Base-by-base conservation (phyloP, 352 stramenopile genomes). In the Pythium aquatile region DNA sequence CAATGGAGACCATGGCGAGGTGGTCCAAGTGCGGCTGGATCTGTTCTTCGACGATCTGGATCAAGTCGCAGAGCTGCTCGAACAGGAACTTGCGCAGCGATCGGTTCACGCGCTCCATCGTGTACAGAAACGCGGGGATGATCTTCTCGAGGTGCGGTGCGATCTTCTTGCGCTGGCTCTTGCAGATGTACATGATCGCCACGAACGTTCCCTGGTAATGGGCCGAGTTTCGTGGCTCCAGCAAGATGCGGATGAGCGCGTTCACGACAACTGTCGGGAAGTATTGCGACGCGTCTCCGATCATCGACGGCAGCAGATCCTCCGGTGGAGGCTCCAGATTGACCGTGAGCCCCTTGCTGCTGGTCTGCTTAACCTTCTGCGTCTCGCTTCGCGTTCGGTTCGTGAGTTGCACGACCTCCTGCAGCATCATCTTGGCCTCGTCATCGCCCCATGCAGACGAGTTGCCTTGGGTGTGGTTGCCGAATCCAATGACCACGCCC, bases 111-210 rank as follows among this genome's bases (percentile, higher is more conserved):
- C 83, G 87, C 58, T 95, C 86, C 68, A 99, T 90, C 30, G 96
- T 96, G 56, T 96, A 87, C 47, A 99, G 73, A 56, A 99, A 98
- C 40, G 98, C 95, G 29, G 97, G 97, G 30, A 99, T 95, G 72
- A 99, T 98, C 47, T 96, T 92, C 58, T 97, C 90, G 26, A 99
- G 77, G 69, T 99, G 99, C 17, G 88, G 90, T 10, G 97, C 94
- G 66, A 97, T 98, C 33, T 88, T 86, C 42, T 98, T 85, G 0
- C 95, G 93, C 37, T 99, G 87, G 51, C 87, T 96, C 72, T 98
- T 97, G 78, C 99, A 99, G 66, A 99, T 99, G 68, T 98, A 98
- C 85, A 99, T 99, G 55, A 99, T 95, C 20, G 97, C 96, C 54
- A 99, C 97, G 64, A 99, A 98, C 5, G 98, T 97, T 59, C 97